These are phyloP conservation scores for Candida sonorensis DNA, from an alignment of 805 yeast species.

Conservation along the genomic window DNA sequence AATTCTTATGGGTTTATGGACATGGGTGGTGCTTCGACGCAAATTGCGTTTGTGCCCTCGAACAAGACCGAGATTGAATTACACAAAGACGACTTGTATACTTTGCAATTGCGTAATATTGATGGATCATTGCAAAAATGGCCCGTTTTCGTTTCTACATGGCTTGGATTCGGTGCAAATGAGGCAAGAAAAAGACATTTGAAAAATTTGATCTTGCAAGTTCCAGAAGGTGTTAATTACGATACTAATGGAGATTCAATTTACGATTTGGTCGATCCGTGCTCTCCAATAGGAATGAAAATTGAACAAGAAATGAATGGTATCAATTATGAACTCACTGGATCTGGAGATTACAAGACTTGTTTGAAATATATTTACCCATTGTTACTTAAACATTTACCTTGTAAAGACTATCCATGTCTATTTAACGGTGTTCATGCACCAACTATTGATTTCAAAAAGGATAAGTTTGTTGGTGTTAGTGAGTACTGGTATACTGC, in stretches of 20 bases:
- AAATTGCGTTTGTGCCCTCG: constrained; percentile 86
- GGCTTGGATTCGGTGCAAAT: constrained; percentile 98
- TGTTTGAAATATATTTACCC: constrained; percentile 75
- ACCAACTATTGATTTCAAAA: constrained; percentile 73
- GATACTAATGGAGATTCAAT: constrained; percentile 42
- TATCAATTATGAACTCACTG: constrained; percentile 46
- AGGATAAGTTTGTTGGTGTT: constrained; percentile 83
- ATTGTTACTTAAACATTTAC: constrained; percentile 64
- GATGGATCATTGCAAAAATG: constrained; percentile 70
- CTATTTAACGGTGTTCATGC: constrained; percentile 93
- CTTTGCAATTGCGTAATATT: constrained; percentile 55
- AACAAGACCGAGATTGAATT: constrained; percentile 47
- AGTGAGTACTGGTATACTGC: constrained; percentile 98
- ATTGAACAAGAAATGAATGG: constrained; percentile 42
- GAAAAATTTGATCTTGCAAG: constrained; percentile 40
- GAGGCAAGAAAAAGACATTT: constrained; percentile 78
- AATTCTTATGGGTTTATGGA: constrained; percentile 90
- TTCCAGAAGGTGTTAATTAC: constrained; percentile 39
- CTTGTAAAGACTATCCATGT: constrained; percentile 86
- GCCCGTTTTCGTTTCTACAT: constrained; percentile 88
- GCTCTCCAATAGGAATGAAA: constrained; percentile 62
- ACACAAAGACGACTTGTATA: constrained; percentile 69
- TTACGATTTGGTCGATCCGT: constrained; percentile 60
- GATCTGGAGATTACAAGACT: constrained; percentile 71
- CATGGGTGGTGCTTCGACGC: constrained; percentile 99